Percentiles rank a stretch among this genome's conserved stretches.
Evolutionary conservation across 148 eudicot species (phyloP).

Genomic region (Bassia scoparia): DNA sequence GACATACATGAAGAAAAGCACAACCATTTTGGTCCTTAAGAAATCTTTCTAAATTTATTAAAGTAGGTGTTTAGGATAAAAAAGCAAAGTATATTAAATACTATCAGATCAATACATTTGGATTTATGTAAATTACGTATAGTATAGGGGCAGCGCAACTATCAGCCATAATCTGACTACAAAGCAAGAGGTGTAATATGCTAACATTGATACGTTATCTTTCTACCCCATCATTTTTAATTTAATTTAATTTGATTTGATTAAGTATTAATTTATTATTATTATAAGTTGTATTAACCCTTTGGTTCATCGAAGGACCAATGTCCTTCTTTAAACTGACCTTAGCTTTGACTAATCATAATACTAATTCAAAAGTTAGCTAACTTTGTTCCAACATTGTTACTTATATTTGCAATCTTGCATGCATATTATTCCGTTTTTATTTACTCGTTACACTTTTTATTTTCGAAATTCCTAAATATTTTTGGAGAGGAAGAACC

Average conservation of each 20-base stretch:
- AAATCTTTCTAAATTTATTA: not conserved
- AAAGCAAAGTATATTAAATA: not conserved
- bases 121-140: constrained; percentile 3
- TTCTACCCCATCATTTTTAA: no score
- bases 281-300: constrained; percentile 14
- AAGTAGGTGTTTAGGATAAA: not conserved
- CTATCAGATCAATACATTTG: not conserved
- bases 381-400: no score
- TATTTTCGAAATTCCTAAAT: no score
- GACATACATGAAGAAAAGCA: constrained; percentile 4
- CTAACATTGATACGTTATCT: constrained; percentile 19
- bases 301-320: constrained; percentile 32
- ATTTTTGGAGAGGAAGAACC: no score
- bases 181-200: constrained; percentile 3
- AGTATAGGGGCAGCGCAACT: constrained; percentile 20
- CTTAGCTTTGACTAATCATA: constrained; percentile 12
- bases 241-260: no score
- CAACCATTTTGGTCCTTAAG: constrained; percentile 13
- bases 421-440: no score
- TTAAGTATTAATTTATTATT: not conserved
- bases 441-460: no score
- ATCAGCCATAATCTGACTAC: constrained; percentile 1
- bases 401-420: no score
- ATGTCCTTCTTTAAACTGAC: constrained; percentile 20
- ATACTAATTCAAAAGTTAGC: no score